A percentile compares a stretch with the other conserved stretches of the same genome.
phyloP scores from a whole-genome alignment of 2,329 filamentous ascomycete genomes.

The Botrytis galanthina region DNA sequence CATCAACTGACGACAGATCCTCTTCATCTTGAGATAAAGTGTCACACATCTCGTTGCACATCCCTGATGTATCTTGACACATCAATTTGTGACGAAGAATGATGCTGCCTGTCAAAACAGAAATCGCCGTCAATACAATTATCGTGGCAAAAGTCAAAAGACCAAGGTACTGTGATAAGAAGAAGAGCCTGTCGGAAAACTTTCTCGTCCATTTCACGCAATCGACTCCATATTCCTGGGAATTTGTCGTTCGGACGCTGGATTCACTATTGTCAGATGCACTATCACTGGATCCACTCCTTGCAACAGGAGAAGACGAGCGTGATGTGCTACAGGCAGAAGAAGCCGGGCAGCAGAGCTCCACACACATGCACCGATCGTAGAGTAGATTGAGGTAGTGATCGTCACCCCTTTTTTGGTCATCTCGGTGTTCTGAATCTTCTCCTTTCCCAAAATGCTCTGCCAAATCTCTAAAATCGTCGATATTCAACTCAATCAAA shows the following conservation, averaged over 20 bases:
- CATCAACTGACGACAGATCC: background rate
- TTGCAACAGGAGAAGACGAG: background rate
- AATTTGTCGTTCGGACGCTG: background rate
- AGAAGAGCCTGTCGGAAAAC: background rate
- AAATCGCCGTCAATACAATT: background rate
- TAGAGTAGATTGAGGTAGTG: background rate
- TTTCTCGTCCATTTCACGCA: background rate
- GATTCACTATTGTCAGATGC: background rate
- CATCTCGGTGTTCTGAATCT: background rate
- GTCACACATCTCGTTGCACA: background rate
- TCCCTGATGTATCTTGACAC: background rate
- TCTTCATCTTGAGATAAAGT: background rate
- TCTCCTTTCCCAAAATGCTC: background rate
- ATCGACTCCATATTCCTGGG: background rate
- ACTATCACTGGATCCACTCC: background rate
- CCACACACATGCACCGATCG: background rate
- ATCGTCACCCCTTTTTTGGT: background rate
- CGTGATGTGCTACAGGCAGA: background rate
- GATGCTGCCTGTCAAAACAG: background rate
- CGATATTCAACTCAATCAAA: background rate
- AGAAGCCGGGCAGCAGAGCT: background rate
- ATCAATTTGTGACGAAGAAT: background rate
- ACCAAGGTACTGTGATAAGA: background rate
- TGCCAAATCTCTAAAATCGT: background rate
- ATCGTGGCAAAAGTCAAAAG: background rate